Evolutionary conservation across 139 green algal species (phyloP).

Genomic region (Astrephomene gubernaculifera): DNA sequence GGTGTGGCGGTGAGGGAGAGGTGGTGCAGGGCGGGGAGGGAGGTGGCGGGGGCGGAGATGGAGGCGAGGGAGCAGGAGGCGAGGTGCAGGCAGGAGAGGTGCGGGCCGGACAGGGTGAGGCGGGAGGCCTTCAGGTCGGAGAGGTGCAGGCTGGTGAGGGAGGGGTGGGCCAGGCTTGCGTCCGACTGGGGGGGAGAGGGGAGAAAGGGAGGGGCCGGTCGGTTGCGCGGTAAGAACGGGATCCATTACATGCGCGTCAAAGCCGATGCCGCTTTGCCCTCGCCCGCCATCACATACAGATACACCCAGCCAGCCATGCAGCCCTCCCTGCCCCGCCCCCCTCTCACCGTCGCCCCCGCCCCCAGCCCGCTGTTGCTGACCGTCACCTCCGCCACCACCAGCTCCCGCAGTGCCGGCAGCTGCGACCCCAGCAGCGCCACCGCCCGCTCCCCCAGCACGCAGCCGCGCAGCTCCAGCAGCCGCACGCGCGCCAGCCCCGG

Average conservation of each 20-base stretch:
- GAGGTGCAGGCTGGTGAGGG: neutral
- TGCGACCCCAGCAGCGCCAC: neutral
- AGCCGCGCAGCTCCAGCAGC: neutral
- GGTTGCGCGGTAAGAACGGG: too few species aligned
- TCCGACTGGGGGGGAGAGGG: neutral
- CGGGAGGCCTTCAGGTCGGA: neutral
- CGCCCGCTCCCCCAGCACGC: neutral
- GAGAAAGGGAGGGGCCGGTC: too few species aligned
- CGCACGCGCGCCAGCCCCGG: too few species aligned
- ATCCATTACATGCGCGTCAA: too few species aligned
- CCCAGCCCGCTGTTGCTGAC: neutral
- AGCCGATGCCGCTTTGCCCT: too few species aligned
- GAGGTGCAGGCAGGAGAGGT: neutral
- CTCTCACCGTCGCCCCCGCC: too few species aligned
- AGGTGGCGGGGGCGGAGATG: neutral
- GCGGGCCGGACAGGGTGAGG: neutral
- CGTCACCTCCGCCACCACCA: slow-evolving; percentile 3
- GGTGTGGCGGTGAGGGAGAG: neutral
- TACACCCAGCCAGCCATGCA: too few species aligned
- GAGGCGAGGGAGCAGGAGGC: neutral
- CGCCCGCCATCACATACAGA: too few species aligned
- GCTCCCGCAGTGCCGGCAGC: slow-evolving; percentile 17
- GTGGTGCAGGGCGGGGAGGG: neutral
- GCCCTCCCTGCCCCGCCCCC: too few species aligned
- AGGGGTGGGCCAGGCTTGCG: neutral